These are phyloP conservation scores for Russula foetens DNA, from an alignment of 768 basidiomycete genomes.

Conservation along the genomic window DNA sequence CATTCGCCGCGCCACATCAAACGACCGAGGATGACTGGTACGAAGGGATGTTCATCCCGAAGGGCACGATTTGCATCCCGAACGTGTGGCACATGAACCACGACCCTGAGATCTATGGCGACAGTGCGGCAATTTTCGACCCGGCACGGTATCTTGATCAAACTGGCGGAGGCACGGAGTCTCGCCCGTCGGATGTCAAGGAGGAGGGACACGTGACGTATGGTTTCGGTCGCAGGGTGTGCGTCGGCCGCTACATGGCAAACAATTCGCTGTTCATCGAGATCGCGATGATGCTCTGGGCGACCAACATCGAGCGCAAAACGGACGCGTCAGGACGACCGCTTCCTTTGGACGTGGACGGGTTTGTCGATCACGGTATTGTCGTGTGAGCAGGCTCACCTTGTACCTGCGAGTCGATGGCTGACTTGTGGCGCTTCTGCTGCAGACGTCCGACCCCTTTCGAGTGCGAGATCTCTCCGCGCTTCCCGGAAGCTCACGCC, in stretches of 20 bases:
- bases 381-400: background rate
- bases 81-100: constrained; percentile 25
- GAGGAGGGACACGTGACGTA: constrained; percentile 16
- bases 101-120: constrained; percentile 23
- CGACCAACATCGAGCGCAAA: constrained; percentile 13
- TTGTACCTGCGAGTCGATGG: background rate
- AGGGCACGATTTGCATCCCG: constrained; percentile 28
- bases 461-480: background rate
- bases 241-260: constrained; percentile 4
- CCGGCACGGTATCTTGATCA: constrained; percentile 24
- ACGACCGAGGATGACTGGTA: constrained; percentile 8
- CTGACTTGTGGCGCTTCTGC: background rate
- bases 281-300: constrained; percentile 26
- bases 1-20: background rate
- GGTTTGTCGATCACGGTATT: background rate
- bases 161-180: constrained; percentile 14
- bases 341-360: background rate
- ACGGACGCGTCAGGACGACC: background rate
- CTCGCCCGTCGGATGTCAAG: constrained; percentile 20
- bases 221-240: constrained; percentile 23
- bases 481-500: background rate
- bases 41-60: constrained; percentile 12
- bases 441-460: constrained; percentile 6
- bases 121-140: constrained; percentile 20
- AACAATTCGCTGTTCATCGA: constrained; percentile 29